These are phyloP conservation scores for Austroboletus festivus DNA, from an alignment of 768 basidiomycete genomes.

Conservation along the genomic window DNA sequence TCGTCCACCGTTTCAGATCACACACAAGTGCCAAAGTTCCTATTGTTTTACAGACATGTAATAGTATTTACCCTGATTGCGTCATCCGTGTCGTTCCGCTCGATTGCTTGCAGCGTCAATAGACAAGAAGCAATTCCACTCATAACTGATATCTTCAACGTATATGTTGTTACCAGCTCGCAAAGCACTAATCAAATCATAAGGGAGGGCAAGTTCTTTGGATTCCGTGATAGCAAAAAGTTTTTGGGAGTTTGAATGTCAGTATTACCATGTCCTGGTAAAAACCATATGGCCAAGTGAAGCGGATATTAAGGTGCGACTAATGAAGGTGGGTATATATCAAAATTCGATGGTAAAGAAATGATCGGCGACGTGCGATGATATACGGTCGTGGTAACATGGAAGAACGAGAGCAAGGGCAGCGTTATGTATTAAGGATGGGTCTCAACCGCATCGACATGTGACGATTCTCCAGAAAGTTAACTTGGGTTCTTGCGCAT, in stretches of 20 bases:
- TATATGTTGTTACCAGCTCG: slow-evolving; percentile 21
- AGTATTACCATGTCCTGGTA: slow-evolving; percentile 28
- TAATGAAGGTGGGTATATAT: slow-evolving; percentile 34
- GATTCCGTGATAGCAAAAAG: slow-evolving; percentile 26
- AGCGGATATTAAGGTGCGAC: slow-evolving; percentile 36
- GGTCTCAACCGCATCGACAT: slow-evolving; percentile 65
- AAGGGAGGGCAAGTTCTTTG: slow-evolving; percentile 16
- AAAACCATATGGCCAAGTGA: slow-evolving; percentile 33
- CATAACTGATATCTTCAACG: slow-evolving; percentile 14
- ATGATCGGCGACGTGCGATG: slow-evolving; percentile 32
- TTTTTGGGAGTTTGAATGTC: slow-evolving; percentile 20
- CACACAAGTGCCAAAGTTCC: too few relatives aligned
- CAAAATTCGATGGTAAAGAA: slow-evolving; percentile 36
- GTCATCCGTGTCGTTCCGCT: too few relatives aligned
- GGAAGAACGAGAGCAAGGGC: slow-evolving; percentile 15
- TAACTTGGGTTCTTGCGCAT: slow-evolving; percentile 50
- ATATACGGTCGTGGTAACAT: slow-evolving; percentile 27
- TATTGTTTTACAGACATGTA: too few relatives aligned
- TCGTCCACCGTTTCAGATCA: too few relatives aligned
- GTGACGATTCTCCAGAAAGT: slow-evolving; percentile 68
- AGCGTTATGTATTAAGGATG: slow-evolving; percentile 10
- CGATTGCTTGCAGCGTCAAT: too few relatives aligned
- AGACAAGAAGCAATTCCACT: slow-evolving; percentile 1
- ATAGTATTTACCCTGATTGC: too few relatives aligned
- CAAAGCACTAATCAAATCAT: slow-evolving; percentile 34